Evolutionary conservation across 345 rosid genomes (phyloP).

Genomic region (Heritiera littoralis): DNA sequence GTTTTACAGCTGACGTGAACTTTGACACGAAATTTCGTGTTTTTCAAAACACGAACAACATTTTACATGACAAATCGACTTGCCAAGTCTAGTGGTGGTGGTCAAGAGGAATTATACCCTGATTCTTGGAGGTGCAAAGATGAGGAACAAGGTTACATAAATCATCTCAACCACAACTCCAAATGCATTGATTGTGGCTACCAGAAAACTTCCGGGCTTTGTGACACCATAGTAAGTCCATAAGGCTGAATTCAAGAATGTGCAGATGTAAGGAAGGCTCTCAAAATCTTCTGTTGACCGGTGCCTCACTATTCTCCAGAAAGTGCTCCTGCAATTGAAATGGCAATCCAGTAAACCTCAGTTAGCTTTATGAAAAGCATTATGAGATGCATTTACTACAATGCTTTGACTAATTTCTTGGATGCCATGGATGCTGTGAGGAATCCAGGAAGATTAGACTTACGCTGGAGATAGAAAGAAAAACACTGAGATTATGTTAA

Average conservation of each 20-base stretch:
- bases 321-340: conserved; percentile 8
- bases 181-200: conserved; percentile 22
- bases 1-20: no score
- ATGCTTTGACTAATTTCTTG: not conserved
- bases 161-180: conserved; percentile 7
- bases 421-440: not conserved
- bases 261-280: conserved; percentile 25
- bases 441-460: not conserved
- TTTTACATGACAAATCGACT: no score
- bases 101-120: not conserved
- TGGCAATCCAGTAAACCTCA: not conserved
- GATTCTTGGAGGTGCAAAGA: conserved; percentile 5
- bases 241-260: conserved; percentile 17
- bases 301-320: conserved; percentile 18
- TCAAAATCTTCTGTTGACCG: conserved; percentile 24
- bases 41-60: no score
- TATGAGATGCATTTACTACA: no score
- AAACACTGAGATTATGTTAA: conserved; percentile 21
- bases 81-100: not conserved
- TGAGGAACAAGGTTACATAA: conserved; percentile 17
- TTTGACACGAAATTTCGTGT: no score
- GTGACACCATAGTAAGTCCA: conserved; percentile 28
- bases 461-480: conserved; percentile 26
- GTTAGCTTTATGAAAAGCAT: not conserved
- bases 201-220: conserved; percentile 15